Percentiles rank a stretch among this genome's conserved stretches.
Evolutionary conservation across 2,329 filamentous ascomycete genomes (phyloP).

Genomic region (Aureobasidium sp.): DNA sequence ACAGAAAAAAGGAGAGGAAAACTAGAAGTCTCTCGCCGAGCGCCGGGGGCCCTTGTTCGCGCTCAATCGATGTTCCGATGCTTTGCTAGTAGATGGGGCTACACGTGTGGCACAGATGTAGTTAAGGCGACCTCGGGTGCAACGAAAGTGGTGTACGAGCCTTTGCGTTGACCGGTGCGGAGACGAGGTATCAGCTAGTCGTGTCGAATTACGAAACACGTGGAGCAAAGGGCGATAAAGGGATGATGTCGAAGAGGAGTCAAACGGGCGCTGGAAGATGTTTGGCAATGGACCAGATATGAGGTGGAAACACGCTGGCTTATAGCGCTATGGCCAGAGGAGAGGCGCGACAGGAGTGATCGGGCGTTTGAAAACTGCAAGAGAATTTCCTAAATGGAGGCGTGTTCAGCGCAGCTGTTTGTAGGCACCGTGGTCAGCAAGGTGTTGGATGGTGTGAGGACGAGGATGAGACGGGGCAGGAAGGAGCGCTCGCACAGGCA

Average conservation of each 20-base stretch:
- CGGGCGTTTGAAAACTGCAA: neutral
- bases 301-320: neutral
- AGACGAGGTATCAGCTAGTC: neutral
- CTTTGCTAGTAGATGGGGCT: neutral
- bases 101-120: constrained; percentile 14
- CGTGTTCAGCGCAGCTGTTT: constrained; percentile 9
- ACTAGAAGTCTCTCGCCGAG: constrained; percentile 20
- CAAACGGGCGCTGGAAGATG: neutral
- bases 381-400: neutral
- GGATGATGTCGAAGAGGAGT: neutral
- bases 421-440: neutral
- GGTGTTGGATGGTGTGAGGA: neutral
- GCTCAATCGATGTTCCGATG: constrained; percentile 15
- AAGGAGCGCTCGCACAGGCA: constrained; percentile 1
- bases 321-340: neutral
- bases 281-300: neutral
- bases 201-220: neutral
- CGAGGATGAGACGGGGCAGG: neutral
- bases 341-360: neutral
- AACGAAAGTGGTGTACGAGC: constrained; percentile 2
- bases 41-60: constrained; percentile 25
- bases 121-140: constrained; percentile 10
- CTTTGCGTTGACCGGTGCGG: constrained; percentile 7
- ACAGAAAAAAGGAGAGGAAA: constrained; percentile 11
- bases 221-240: neutral